These are phyloP conservation scores for Dovyalis caffra DNA, from an alignment of 345 rosid species.

Conservation along the genomic window DNA sequence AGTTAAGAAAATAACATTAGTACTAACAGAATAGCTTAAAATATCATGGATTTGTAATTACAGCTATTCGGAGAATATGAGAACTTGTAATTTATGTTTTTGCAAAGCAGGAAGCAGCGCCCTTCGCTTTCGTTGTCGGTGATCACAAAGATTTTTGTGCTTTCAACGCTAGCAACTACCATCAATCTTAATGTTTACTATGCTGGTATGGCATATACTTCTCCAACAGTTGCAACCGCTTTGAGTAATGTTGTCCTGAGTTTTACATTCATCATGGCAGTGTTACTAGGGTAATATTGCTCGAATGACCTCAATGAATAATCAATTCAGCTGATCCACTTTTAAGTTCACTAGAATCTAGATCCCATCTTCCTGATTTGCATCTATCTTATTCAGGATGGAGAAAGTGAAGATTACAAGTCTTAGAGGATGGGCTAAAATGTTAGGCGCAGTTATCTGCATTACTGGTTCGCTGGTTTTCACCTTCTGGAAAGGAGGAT, in stretches of 20 bases:
- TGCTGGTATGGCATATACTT: conserved; percentile 35
- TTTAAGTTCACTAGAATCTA: background rate
- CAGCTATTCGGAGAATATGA: background rate
- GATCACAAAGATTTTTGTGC: conserved; percentile 37
- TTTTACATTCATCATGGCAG: conserved; percentile 39
- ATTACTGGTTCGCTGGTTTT: conserved; percentile 39
- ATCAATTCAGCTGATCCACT: too few relatives aligned
- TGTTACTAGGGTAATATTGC: conserved; percentile 37
- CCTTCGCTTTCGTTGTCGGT: conserved; percentile 32
- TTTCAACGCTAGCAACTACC: conserved; percentile 41
- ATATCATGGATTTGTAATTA: too few relatives aligned
- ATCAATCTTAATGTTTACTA: conserved; percentile 43
- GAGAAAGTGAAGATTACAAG: conserved; percentile 38
- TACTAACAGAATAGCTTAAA: background rate
- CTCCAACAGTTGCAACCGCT: too few relatives aligned
- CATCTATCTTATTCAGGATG: conserved; percentile 27
- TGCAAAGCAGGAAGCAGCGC: conserved; percentile 35
- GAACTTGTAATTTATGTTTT: background rate
- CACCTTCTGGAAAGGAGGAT: conserved; percentile 52
- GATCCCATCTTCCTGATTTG: background rate
- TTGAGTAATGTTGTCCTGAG: conserved; percentile 44
- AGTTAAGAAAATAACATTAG: background rate
- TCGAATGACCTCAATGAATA: background rate
- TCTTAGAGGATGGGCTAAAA: conserved; percentile 35
- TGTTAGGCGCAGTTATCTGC: conserved; percentile 33